phyloP scores from a whole-genome alignment of 2,329 filamentous ascomycete species.

The Diaporthe eres region DNA sequence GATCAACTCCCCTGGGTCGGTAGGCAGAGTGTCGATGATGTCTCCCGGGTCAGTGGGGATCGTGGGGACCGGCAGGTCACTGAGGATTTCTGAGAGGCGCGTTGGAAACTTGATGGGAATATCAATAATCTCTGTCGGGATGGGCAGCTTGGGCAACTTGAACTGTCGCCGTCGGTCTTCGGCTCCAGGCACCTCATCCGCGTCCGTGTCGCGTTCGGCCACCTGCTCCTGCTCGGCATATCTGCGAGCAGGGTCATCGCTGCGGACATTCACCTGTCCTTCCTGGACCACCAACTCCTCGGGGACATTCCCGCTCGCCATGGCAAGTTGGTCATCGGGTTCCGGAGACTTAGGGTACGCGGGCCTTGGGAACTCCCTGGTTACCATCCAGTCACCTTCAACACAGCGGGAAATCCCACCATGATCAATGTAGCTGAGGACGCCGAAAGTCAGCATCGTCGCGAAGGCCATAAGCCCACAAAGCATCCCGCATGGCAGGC shows the following conservation, averaged over 20 bases:
- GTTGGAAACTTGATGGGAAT: not conserved
- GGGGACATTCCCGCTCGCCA: not conserved
- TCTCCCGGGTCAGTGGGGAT: not conserved
- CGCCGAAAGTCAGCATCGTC: not conserved
- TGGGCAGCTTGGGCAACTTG: constrained; percentile 14
- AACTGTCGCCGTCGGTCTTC: not conserved
- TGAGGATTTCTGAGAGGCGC: not conserved
- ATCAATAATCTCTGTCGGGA: constrained; percentile 6
- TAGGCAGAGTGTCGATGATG: constrained; percentile 1
- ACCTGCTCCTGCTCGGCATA: not conserved
- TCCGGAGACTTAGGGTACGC: not conserved
- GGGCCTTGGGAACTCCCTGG: not conserved
- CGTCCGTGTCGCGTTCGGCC: not conserved
- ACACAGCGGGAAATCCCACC: no score
- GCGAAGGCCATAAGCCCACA: not conserved
- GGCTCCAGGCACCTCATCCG: not conserved
- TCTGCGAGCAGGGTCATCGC: not conserved
- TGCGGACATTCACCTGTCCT: not conserved
- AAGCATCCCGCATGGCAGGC: not conserved
- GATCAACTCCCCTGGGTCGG: constrained; percentile 1
- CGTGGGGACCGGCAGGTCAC: not conserved
- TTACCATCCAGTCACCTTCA: not conserved
- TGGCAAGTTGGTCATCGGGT: not conserved
- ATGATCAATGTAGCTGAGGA: not conserved
- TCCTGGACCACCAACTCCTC: not conserved